A percentile compares a stretch with the other conserved stretches of the same genome.
These are phyloP conservation scores for Senna siamea DNA, from an alignment of 306 rosid genomes.

Conservation along the genomic window DNA sequence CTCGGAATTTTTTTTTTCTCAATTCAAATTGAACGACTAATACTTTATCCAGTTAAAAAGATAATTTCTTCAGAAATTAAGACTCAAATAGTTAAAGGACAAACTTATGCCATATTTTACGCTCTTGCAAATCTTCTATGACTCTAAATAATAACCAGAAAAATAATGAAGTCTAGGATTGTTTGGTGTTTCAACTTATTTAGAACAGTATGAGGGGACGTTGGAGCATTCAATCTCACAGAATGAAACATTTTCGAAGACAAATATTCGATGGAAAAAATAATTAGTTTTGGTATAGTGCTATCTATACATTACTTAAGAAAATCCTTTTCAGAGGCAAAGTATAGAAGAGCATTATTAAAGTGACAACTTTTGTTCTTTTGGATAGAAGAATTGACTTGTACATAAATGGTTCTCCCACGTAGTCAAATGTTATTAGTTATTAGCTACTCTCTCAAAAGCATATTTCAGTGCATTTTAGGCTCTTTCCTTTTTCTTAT, in stretches of 20 bases:
- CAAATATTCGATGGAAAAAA: not conserved
- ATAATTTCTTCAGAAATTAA: no score
- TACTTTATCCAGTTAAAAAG: no score
- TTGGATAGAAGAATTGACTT: not conserved
- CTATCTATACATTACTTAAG: not conserved
- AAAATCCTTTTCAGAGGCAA: not conserved
- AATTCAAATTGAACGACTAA: no score
- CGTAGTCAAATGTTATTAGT: slow-evolving; percentile 4
- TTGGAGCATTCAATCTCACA: not conserved
- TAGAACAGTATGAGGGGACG: not conserved
- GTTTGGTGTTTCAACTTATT: no score
- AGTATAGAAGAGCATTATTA: not conserved
- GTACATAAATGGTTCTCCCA: slow-evolving; percentile 5
- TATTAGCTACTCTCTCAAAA: not conserved
- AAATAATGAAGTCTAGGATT: no score
- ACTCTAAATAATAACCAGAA: not conserved
- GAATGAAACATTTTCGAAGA: not conserved
- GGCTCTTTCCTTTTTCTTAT: not conserved
- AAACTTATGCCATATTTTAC: no score
- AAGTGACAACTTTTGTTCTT: not conserved
- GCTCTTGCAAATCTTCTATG: not conserved
- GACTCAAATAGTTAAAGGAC: not conserved
- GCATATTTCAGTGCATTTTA: not conserved
- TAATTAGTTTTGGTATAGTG: not conserved
- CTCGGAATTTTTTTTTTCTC: no score